Percentiles rank a stretch among this genome's conserved stretches.
These are phyloP conservation scores for Talaromyces wortmannii DNA, from an alignment of 495 filamentous ascomycete genomes.

Conservation along the genomic window DNA sequence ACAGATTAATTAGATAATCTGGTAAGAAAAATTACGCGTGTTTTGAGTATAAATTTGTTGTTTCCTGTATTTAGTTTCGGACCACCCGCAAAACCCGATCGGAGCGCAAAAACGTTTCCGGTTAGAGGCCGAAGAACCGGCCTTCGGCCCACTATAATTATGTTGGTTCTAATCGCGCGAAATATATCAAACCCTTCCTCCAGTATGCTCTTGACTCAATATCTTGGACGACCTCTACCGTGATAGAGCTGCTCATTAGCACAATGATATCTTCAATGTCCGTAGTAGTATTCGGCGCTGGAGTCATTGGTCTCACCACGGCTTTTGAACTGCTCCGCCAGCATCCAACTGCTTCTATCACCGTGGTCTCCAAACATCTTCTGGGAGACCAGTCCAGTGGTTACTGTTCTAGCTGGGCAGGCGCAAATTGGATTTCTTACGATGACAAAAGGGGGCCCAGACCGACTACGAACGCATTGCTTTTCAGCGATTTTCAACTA, in stretches of 20 bases:
- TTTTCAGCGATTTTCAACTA: not conserved
- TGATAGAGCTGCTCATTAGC: not conserved
- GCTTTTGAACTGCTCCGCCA: conserved; percentile 62
- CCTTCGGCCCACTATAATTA: not conserved
- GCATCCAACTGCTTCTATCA: conserved; percentile 49
- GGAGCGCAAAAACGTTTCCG: not conserved
- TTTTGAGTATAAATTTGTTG: no score
- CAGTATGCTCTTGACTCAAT: not conserved
- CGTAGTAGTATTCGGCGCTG: conserved; percentile 41
- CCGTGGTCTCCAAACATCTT: conserved; percentile 91
- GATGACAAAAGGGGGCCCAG: not conserved
- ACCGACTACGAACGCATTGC: not conserved
- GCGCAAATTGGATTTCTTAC: conserved; percentile 69
- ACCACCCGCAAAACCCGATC: not conserved
- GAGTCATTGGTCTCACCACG: conserved; percentile 87
- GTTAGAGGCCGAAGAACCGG: not conserved
- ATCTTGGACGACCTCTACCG: not conserved
- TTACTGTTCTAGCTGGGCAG: conserved; percentile 93
- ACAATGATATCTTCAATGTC: not conserved
- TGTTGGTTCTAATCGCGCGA: not conserved
- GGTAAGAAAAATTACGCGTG: no score
- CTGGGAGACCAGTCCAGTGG: conserved; percentile 96
- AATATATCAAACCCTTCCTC: not conserved
- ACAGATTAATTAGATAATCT: no score
- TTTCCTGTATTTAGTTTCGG: not conserved